Conservation (phyloP, 2,329 filamentous ascomycete genomes). For the Fusarium transvaalense region DNA sequence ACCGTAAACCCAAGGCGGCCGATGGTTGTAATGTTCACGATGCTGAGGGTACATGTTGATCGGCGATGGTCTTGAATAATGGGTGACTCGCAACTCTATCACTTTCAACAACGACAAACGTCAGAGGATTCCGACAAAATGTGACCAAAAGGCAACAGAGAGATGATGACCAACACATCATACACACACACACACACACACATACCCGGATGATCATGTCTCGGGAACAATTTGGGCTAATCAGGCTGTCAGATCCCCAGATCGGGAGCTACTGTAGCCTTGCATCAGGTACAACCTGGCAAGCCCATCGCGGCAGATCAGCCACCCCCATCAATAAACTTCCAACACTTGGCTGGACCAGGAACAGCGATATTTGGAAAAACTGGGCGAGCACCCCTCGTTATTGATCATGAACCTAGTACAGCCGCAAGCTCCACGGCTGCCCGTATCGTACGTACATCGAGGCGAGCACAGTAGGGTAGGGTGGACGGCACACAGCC, state of each 20-base stretch:
- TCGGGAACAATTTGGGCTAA: conserved; percentile 17
- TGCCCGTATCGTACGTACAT: conserved; percentile 36
- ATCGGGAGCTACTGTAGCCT: conserved; percentile 26
- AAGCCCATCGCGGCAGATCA: conserved; percentile 19
- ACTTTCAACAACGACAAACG: conserved; percentile 14
- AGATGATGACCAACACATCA: conserved; percentile 9
- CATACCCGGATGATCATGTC: conserved; percentile 18
- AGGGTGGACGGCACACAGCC: conserved; percentile 38
- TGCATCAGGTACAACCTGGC: conserved; percentile 23
- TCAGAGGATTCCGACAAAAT: conserved; percentile 4
- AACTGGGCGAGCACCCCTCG: conserved; percentile 43
- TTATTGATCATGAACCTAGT: conserved; percentile 45
- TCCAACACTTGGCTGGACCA: conserved; percentile 20
- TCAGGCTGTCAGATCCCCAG: conserved; percentile 6
- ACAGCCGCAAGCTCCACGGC: conserved; percentile 29
- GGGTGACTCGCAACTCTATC: conserved; percentile 10
- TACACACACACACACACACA: conserved; percentile 2
- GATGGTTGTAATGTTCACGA: conserved; percentile 9
- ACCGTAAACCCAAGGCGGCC: neutral
- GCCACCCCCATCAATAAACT: conserved; percentile 16
- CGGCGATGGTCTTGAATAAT: conserved; percentile 13
- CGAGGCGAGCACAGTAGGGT: conserved; percentile 34
- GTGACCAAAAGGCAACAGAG: neutral
- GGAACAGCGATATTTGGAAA: conserved; percentile 35
- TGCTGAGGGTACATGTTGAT: conserved; percentile 10